These are phyloP conservation scores for Bassia scoparia DNA, from an alignment of 148 eudicot genomes.

Conservation along the genomic window DNA sequence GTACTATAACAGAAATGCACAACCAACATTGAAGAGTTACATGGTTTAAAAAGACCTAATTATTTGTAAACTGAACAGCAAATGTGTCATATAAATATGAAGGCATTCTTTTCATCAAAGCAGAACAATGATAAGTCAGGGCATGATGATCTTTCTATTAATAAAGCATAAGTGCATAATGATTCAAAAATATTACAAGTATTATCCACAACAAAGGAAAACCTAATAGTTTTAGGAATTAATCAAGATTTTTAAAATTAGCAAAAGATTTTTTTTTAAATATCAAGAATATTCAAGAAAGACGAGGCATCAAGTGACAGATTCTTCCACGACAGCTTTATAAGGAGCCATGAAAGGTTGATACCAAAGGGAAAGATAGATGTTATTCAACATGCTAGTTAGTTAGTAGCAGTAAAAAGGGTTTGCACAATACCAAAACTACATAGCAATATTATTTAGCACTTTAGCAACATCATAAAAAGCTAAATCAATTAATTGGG, in stretches of 20 bases:
- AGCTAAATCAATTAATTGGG: neutral
- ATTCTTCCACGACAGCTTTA: neutral
- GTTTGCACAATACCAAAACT: neutral
- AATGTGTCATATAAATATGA: no score
- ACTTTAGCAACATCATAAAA: neutral
- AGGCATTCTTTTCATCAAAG: no score
- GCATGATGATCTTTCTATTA: no score
- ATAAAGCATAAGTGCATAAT: no score
- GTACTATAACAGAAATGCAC: no score
- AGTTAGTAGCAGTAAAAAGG: neutral
- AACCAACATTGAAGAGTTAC: no score
- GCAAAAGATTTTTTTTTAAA: neutral
- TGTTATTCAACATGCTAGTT: neutral
- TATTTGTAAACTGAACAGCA: no score
- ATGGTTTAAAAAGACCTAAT: no score
- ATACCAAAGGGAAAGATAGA: neutral
- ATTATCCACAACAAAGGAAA: neutral
- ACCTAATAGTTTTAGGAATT: neutral
- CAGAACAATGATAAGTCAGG: no score
- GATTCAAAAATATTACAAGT: no score
- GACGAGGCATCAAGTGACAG: neutral
- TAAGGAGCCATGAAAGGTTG: neutral
- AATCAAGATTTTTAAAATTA: neutral
- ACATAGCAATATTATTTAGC: neutral
- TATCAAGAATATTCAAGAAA: neutral